Percentiles rank a stretch among this genome's conserved stretches.
Evolutionary conservation across 805 yeast genomes (phyloP).

Genomic region (Wickerhamiella sergipiensis): DNA sequence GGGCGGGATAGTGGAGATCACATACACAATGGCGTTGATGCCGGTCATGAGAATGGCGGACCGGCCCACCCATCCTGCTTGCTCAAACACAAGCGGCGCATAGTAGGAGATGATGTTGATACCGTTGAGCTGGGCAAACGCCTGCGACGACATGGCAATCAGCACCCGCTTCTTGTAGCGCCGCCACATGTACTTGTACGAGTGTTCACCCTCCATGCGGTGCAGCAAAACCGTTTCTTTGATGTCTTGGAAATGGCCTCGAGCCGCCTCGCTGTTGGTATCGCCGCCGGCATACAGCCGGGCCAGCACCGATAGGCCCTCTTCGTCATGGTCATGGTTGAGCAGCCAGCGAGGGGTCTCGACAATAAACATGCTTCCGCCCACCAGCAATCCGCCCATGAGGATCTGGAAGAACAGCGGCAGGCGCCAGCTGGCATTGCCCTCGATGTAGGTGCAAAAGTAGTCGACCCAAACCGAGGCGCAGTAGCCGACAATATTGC

Average conservation of each 20-base stretch:
- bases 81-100: slow-evolving; percentile 87
- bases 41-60: slow-evolving; percentile 88
- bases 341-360: slow-evolving; percentile 88
- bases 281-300: slow-evolving; percentile 72
- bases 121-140: slow-evolving; percentile 89
- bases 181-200: slow-evolving; percentile 62
- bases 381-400: slow-evolving; percentile 51
- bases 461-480: slow-evolving; percentile 83
- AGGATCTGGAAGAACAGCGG: slow-evolving; percentile 67
- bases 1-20: slow-evolving; percentile 64
- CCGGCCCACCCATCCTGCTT: slow-evolving; percentile 89
- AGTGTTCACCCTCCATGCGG: slow-evolving; percentile 66
- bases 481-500: slow-evolving; percentile 70
- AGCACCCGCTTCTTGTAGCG: slow-evolving; percentile 64
- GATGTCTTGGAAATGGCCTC: slow-evolving; percentile 61
- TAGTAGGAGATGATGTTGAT: slow-evolving; percentile 86
- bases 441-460: slow-evolving; percentile 48
- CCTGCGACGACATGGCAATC: slow-evolving; percentile 80
- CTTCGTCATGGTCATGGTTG: slow-evolving; percentile 63
- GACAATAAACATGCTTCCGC: slow-evolving; percentile 67
- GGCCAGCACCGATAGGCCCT: slow-evolving; percentile 75
- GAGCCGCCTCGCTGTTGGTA: slow-evolving; percentile 53
- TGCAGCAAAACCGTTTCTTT: slow-evolving; percentile 68
- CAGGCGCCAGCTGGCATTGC: slow-evolving; percentile 58
- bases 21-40: slow-evolving; percentile 47